phyloP scores from a whole-genome alignment of 768 basidiomycete genomes.

The Daedalea quercina region DNA sequence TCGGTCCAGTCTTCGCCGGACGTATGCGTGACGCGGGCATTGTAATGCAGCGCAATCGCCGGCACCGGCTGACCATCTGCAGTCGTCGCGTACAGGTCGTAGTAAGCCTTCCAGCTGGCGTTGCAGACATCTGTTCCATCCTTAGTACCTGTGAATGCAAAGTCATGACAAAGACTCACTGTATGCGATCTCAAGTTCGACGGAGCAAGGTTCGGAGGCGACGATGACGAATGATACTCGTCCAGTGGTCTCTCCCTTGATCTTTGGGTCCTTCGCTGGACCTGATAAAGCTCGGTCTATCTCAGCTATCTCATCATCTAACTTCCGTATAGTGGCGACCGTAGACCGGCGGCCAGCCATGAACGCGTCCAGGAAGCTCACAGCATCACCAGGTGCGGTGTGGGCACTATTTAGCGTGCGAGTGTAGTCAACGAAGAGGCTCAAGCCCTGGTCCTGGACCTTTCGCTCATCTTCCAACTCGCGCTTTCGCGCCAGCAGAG shows the following conservation, averaged over 20 bases:
- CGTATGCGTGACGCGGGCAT: constrained; percentile 43
- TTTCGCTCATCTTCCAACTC: constrained; percentile 31
- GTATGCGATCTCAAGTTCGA: constrained; percentile 47
- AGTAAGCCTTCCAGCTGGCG: constrained; percentile 46
- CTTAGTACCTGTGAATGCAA: background rate
- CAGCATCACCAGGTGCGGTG: constrained; percentile 31
- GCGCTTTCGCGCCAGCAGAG: constrained; percentile 28
- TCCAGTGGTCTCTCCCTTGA: constrained; percentile 2
- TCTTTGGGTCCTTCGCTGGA: background rate
- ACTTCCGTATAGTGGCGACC: constrained; percentile 25
- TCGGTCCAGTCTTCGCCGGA: constrained; percentile 60
- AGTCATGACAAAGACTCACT: background rate
- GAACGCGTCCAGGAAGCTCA: constrained; percentile 35
- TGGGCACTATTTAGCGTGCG: constrained; percentile 37
- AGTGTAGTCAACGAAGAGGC: constrained; percentile 38
- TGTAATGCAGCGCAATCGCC: constrained; percentile 45
- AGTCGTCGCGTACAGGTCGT: constrained; percentile 50
- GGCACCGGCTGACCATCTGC: constrained; percentile 37
- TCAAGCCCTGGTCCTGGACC: constrained; percentile 34
- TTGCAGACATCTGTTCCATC: constrained; percentile 38
- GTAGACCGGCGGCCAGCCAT: constrained; percentile 31
- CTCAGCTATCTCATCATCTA: constrained; percentile 17
- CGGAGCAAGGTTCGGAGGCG: constrained; percentile 1
- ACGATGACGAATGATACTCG: constrained; percentile 1
- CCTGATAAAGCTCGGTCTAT: constrained; percentile 24